These are phyloP conservation scores for Leccinum truebloodii DNA, from an alignment of 768 basidiomycete genomes.

Conservation along the genomic window DNA sequence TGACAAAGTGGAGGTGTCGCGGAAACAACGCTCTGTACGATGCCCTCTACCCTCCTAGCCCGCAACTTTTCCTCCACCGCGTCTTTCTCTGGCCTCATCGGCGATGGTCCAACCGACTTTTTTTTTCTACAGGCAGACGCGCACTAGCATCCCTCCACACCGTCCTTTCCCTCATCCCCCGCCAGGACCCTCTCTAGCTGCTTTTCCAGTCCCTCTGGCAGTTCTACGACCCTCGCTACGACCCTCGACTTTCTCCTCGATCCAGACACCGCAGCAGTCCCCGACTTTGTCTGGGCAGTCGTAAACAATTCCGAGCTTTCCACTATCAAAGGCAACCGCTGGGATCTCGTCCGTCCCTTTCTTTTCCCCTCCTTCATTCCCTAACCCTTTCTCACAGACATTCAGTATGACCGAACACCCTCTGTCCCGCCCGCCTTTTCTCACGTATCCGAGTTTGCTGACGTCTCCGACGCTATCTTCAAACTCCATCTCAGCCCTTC, in stretches of 20 bases:
- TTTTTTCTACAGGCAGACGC: slow-evolving; percentile 86
- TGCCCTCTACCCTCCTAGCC: slow-evolving; percentile 54
- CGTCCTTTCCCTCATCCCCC: slow-evolving; percentile 72
- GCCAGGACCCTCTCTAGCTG: slow-evolving; percentile 78
- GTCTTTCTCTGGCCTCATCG: slow-evolving; percentile 49
- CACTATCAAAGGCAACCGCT: slow-evolving; percentile 67
- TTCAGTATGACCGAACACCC: slow-evolving; percentile 74
- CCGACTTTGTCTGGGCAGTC: slow-evolving; percentile 82
- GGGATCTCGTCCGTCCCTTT: slow-evolving; percentile 76
- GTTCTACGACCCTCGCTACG: slow-evolving; percentile 75
- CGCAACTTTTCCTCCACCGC: slow-evolving; percentile 75
- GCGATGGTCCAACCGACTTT: slow-evolving; percentile 82
- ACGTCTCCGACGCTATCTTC: slow-evolving; percentile 77
- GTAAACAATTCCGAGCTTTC: slow-evolving; percentile 79
- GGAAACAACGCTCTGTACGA: slow-evolving; percentile 65
- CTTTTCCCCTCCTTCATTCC: not conserved
- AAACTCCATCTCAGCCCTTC: slow-evolving; percentile 45
- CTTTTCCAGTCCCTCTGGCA: slow-evolving; percentile 60
- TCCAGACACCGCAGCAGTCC: slow-evolving; percentile 39
- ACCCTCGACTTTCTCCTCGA: slow-evolving; percentile 79
- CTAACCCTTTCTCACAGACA: slow-evolving; percentile 48
- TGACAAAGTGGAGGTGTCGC: slow-evolving; percentile 76
- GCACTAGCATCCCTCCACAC: slow-evolving; percentile 78
- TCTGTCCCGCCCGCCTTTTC: slow-evolving; percentile 60
- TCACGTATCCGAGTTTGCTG: slow-evolving; percentile 88